phyloP scores from a whole-genome alignment of 2,329 filamentous ascomycete species.

The Penicillium sp. region DNA sequence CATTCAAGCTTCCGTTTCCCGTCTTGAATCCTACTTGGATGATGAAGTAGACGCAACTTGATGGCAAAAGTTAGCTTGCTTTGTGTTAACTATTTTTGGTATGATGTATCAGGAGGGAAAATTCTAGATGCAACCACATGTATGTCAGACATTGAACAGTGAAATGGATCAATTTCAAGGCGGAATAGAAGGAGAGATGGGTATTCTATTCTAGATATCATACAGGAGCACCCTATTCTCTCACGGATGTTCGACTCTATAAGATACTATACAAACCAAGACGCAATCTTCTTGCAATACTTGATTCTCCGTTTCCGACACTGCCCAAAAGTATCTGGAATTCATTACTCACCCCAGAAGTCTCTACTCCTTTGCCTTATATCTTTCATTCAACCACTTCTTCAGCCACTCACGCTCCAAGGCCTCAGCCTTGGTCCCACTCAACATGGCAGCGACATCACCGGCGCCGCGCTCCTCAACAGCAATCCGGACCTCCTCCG shows the following conservation, averaged over 20 bases:
- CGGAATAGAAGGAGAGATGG: background rate
- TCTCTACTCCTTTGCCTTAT: background rate
- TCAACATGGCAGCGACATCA: slow-evolving; percentile 32
- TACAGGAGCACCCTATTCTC: background rate
- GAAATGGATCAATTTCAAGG: background rate
- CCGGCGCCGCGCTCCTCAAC: slow-evolving; percentile 67
- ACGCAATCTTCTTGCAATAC: background rate
- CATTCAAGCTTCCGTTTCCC: too few relatives aligned
- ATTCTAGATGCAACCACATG: too few relatives aligned
- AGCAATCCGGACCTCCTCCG: slow-evolving; percentile 69
- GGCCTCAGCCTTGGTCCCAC: slow-evolving; percentile 32
- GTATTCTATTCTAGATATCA: background rate
- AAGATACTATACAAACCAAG: background rate
- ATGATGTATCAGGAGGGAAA: too few relatives aligned
- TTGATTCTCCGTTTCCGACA: background rate
- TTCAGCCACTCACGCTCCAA: slow-evolving; percentile 43
- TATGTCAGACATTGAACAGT: too few relatives aligned
- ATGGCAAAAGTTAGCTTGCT: too few relatives aligned
- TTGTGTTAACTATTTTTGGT: too few relatives aligned
- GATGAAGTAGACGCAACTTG: too few relatives aligned
- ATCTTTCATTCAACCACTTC: slow-evolving; percentile 35
- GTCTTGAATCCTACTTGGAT: too few relatives aligned
- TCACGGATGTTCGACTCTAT: background rate
- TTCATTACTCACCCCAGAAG: background rate
- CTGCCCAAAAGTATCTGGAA: background rate